A percentile compares a stretch with the other conserved stretches of the same genome.
Evolutionary conservation across 495 filamentous ascomycete species (phyloP).

Genomic region (Bombardia bombarda): DNA sequence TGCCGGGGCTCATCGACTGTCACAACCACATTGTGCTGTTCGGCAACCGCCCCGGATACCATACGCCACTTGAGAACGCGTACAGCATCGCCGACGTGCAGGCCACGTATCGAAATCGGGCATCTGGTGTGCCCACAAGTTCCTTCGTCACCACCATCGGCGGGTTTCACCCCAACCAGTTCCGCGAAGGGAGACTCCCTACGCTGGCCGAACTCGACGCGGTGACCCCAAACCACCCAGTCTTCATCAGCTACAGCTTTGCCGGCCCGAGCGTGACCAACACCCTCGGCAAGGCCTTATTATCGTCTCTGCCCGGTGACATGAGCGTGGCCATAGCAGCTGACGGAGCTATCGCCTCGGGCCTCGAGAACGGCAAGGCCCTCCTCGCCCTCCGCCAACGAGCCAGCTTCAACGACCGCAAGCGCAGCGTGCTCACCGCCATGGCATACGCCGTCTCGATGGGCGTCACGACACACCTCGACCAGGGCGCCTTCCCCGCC

Average conservation of each 20-base stretch:
- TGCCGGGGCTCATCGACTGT: slow-evolving; percentile 20
- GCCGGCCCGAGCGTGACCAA: slow-evolving; percentile 16
- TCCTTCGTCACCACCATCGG: slow-evolving; percentile 21
- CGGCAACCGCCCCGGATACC: slow-evolving; percentile 19
- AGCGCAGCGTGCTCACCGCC: slow-evolving; percentile 13
- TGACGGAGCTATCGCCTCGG: slow-evolving; percentile 12
- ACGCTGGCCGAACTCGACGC: slow-evolving; percentile 18
- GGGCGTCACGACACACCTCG: slow-evolving; percentile 20
- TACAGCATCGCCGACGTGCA: slow-evolving; percentile 14
- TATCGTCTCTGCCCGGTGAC: slow-evolving; percentile 4
- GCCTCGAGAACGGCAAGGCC: slow-evolving; percentile 13
- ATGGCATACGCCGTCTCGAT: slow-evolving; percentile 19
- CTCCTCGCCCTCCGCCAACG: slow-evolving; percentile 11
- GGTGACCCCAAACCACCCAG: slow-evolving; percentile 14
- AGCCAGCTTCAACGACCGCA: slow-evolving; percentile 10
- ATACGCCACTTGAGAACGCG: slow-evolving; percentile 18
- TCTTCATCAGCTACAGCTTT: slow-evolving; percentile 16
- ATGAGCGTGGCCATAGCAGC: not conserved
- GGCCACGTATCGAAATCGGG: slow-evolving; percentile 1
- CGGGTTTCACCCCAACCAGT: slow-evolving; percentile 19
- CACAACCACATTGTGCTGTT: slow-evolving; percentile 22
- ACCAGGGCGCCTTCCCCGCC: slow-evolving; percentile 20
- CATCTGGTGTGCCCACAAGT: slow-evolving; percentile 3
- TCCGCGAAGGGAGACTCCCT: slow-evolving; percentile 15
- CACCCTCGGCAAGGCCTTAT: slow-evolving; percentile 12